Base-by-base conservation (phyloP, 2,329 filamentous ascomycete species). In the Cordyceps cateniannulata region DNA sequence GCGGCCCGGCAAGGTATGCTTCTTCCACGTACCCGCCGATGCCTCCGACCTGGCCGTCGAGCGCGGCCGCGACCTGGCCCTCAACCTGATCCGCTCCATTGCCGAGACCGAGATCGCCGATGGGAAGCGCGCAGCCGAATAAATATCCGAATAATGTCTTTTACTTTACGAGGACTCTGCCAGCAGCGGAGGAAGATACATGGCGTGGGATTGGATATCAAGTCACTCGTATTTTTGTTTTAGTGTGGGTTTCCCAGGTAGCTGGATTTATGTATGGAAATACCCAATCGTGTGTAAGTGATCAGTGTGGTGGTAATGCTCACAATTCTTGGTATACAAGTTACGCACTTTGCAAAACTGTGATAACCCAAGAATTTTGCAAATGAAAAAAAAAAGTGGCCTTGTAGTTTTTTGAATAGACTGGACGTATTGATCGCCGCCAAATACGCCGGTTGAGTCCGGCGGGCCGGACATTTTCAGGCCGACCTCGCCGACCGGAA, bases 1-100 rank as follows among this genome's bases (percentile, higher is more conserved):
- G 49, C 69, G 77, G 62, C 73, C 75, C 22, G 75, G 75, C 60
- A 81, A 81, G 61, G 84, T 89, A 5, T 72, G 87, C 2, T 93
- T 93, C 70, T 73, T 92, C 57, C 89, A 93, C 71, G 88, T 93
- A 1, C 89, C 89, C 0, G 79, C 82, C 7, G 79, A 82, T 27
- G 76, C 80, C 9, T 79, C 82, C 24, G 76, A 82, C 40, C 73
- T 75, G 22, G 73, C 73, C 18, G 67, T 87, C 12, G 69, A 70
- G 25, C 73, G 70, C 3, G 85, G 85, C 3, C 76, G 75, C n/a
- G 77, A 81, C 62, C 69, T 86, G 40, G 73, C 78, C 2, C 58
- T 84, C 49, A 79, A 82, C 66, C 69, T 88, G 63, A 80, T 88
- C 61, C 74, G 81, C 63, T 78, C 83, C 8, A 75, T 87, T 62